These are phyloP conservation scores for Erysimum pusillum DNA, from an alignment of 441 rosid genomes.

Conservation along the genomic window DNA sequence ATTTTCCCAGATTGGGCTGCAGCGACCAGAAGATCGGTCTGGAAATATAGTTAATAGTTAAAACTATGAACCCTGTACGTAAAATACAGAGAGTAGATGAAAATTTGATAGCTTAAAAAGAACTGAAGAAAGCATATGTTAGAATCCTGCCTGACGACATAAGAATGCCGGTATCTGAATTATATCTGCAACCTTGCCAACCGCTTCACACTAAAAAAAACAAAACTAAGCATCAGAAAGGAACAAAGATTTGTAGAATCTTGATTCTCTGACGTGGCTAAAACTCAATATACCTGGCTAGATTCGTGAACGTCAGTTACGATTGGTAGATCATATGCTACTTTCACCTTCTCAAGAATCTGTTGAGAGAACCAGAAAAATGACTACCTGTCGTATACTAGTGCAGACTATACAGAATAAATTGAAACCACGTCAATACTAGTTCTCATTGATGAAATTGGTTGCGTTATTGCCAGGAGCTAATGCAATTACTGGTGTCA, in stretches of 20 bases:
- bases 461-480: background rate
- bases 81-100: background rate
- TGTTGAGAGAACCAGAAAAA: constrained; percentile 45
- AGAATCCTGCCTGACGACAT: constrained; percentile 77
- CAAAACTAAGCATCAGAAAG: background rate
- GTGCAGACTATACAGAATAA: background rate
- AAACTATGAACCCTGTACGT: constrained; percentile 8
- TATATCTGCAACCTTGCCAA: constrained; percentile 58
- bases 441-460: background rate
- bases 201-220: constrained; percentile 18
- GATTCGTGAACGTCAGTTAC: constrained; percentile 89
- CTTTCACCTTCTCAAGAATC: constrained; percentile 91
- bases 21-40: constrained; percentile 94
- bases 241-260: background rate
- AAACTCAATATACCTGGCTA: constrained; percentile 59
- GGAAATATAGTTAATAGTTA: constrained; percentile 38
- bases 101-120: constrained; percentile 11
- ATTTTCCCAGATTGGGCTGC: constrained; percentile 93
- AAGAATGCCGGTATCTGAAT: constrained; percentile 94
- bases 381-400: background rate
- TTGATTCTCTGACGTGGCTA: background rate
- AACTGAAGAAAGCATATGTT: constrained; percentile 11
- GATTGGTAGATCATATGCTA: constrained; percentile 76
- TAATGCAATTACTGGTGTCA: background rate
- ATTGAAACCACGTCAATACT: background rate